A percentile compares a stretch with the other conserved stretches of the same genome.
phyloP scores from a whole-genome alignment of 2,329 filamentous ascomycete species.

The Microcera coccophila region DNA sequence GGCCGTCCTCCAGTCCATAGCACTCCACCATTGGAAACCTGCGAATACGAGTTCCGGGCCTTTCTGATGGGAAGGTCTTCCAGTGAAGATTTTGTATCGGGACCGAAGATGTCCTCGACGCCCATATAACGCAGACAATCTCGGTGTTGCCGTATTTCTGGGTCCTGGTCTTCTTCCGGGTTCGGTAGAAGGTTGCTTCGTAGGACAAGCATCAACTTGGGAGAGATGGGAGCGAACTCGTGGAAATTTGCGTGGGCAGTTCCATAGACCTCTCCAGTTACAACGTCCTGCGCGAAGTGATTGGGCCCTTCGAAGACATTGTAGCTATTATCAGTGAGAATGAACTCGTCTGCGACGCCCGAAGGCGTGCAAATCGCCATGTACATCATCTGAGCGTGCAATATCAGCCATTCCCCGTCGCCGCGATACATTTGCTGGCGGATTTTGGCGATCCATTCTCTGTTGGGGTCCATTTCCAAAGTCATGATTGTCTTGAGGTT shows the following conservation, averaged over 20 bases:
- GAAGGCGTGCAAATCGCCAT: conserved; percentile 29
- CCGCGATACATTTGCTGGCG: conserved; percentile 17
- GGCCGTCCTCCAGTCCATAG: too few species aligned
- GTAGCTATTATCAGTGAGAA: conserved; percentile 22
- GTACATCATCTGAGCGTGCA: conserved; percentile 21
- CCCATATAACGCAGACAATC: too few species aligned
- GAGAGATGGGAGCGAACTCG: conserved; percentile 29
- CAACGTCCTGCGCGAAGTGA: conserved; percentile 8
- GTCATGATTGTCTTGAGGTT: conserved; percentile 25
- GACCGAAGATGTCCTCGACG: too few species aligned
- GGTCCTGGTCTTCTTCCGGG: conserved; percentile 19
- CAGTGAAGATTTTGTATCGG: too few species aligned
- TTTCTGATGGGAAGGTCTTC: too few species aligned
- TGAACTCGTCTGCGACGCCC: conserved; percentile 17
- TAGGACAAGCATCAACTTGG: conserved; percentile 27
- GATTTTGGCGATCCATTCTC: conserved; percentile 18
- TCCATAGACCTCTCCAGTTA: conserved; percentile 10
- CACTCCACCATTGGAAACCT: too few species aligned
- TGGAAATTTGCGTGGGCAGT: conserved; percentile 17
- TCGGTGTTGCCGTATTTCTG: too few species aligned
- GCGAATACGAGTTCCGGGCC: too few species aligned
- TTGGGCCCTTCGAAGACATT: conserved; percentile 28
- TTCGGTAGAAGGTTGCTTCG: conserved; percentile 16
- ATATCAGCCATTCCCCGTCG: conserved; percentile 24
- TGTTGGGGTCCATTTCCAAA: conserved; percentile 24